Base-by-base conservation (phyloP, 208 protist genomes). In the Angomonas desouzai region DNA sequence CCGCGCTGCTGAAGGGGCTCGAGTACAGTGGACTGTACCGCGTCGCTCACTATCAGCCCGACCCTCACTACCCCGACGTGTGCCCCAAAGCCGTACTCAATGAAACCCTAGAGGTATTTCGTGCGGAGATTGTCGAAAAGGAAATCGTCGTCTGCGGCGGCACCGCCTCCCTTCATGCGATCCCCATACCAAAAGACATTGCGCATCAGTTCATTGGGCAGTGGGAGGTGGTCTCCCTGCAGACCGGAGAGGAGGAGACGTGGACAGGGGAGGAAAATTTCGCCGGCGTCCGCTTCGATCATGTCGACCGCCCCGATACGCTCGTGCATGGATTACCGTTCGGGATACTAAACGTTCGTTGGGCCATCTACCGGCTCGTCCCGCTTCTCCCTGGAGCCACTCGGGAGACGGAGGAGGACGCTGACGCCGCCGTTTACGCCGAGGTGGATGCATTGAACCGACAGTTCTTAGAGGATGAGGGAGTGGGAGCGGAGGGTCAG, bases 211-310 rank as follows among this genome's bases (percentile, higher is more conserved):
- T 94, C 51, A 38, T 81, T 29, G 85, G 76, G 3, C 71, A 77
- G 58, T 94, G 89, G 89, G 89, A 94, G 64, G 81, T 94, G 29
- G 68, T 94, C 30, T 88, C 87, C 48, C 64, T 88, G 55, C 74
- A 89, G 58, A 91, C 77, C 23, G 68, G 76, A 7, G 57, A n/a
- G 18, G 68, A 76, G 11, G 77, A 77, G 40, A 80, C 83, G 56
- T 81, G 66, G 77, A 90, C 79, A 10, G 59, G 45, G 2, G 76
- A 75, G 0, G 56, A 57, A 32, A 87, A 83, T 68, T 80, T 94
- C 62, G 79, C 75, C 0, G 80, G 87, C 22, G 79, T 94, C 33
- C 64, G 43, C 20, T 88, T 94, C 49, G 77, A 91, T 32, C 69
- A 66, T 48, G 76, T 61, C 55, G 60, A 43, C 40, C 74, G 60